Percentiles rank a stretch among this genome's conserved stretches.
These are phyloP conservation scores for Cadophora sp. DNA, from an alignment of 2,329 filamentous ascomycete genomes.

Conservation along the genomic window DNA sequence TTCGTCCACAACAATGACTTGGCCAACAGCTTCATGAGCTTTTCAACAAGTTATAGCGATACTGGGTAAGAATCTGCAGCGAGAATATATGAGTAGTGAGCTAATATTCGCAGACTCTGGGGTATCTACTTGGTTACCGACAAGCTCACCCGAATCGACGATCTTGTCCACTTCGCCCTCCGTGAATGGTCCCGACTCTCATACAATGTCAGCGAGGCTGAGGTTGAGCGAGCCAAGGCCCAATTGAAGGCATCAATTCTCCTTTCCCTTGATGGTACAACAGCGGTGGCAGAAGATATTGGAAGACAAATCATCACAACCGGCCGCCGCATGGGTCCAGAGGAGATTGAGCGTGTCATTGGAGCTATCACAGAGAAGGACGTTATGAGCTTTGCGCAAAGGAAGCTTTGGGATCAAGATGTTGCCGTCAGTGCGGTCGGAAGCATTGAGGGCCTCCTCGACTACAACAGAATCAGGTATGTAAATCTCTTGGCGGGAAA, in stretches of 20 bases:
- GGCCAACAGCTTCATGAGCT: slow-evolving; percentile 99
- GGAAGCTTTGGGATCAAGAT: slow-evolving; percentile 97
- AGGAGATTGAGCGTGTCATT: slow-evolving; percentile 93
- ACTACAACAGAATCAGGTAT: slow-evolving; percentile 79
- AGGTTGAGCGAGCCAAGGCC: slow-evolving; percentile 98
- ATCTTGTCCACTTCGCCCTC: slow-evolving; percentile 97
- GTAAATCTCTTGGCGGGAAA: slow-evolving; percentile 53
- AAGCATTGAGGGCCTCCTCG: slow-evolving; percentile 80
- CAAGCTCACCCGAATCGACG: slow-evolving; percentile 85
- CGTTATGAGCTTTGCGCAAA: slow-evolving; percentile 94
- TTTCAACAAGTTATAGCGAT: slow-evolving; percentile 99
- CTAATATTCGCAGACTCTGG: slow-evolving; percentile 77
- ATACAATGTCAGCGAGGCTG: slow-evolving; percentile 83
- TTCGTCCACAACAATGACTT: slow-evolving; percentile 94
- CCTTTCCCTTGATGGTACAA: slow-evolving; percentile 95
- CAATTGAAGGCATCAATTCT: slow-evolving; percentile 99
- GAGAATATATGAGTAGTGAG: slow-evolving; percentile 35
- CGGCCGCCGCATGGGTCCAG: slow-evolving; percentile 86
- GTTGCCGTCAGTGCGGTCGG: slow-evolving; percentile 93
- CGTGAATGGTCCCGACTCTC: slow-evolving; percentile 97
- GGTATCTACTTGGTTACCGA: slow-evolving; percentile 98
- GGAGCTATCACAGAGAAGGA: slow-evolving; percentile 92
- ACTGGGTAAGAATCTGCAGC: slow-evolving; percentile 76
- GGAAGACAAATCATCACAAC: slow-evolving; percentile 98
- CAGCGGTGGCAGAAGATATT: slow-evolving; percentile 96